Percentiles rank a stretch among this genome's conserved stretches.
Evolutionary conservation across 352 stramenopile genomes (phyloP).

Genomic region (Paralagenidium karlingii): DNA sequence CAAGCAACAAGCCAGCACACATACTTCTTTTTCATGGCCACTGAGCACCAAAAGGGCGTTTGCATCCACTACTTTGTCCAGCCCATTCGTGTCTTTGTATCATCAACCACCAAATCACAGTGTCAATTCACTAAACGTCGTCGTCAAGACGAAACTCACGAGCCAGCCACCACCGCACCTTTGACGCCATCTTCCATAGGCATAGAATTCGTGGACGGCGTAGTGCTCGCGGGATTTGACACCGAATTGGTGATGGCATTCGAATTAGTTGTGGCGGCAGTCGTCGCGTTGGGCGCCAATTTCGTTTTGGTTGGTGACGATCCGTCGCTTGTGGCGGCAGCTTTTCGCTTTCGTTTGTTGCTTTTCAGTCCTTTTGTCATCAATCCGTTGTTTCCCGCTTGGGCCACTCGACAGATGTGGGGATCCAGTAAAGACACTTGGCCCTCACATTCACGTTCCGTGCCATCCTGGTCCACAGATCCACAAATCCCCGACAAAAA

Average conservation of each 20-base stretch:
- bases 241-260: too few species aligned
- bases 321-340: not conserved
- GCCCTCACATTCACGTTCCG: constrained; percentile 72
- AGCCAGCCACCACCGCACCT: too few species aligned
- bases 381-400: constrained; percentile 58
- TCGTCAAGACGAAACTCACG: not conserved
- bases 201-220: not conserved
- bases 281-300: not conserved
- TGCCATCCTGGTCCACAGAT: constrained; percentile 44
- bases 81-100: constrained; percentile 33
- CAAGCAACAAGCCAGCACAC: not conserved
- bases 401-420: constrained; percentile 79
- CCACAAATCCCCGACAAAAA: too few species aligned
- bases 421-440: constrained; percentile 89
- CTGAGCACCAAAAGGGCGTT: constrained; percentile 47
- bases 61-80: constrained; percentile 45
- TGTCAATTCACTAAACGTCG: not conserved
- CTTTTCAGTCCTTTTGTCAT: constrained; percentile 30
- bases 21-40: constrained; percentile 73
- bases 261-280: too few species aligned
- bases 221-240: too few species aligned
- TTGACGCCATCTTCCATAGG: not conserved
- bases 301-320: not conserved
- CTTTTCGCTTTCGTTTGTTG: constrained; percentile 80
- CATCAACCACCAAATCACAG: too few species aligned